Percentiles rank a stretch among this genome's conserved stretches.
Evolutionary conservation across 2,329 filamentous ascomycete species (phyloP).

Genomic region (Beauveria caledonica): DNA sequence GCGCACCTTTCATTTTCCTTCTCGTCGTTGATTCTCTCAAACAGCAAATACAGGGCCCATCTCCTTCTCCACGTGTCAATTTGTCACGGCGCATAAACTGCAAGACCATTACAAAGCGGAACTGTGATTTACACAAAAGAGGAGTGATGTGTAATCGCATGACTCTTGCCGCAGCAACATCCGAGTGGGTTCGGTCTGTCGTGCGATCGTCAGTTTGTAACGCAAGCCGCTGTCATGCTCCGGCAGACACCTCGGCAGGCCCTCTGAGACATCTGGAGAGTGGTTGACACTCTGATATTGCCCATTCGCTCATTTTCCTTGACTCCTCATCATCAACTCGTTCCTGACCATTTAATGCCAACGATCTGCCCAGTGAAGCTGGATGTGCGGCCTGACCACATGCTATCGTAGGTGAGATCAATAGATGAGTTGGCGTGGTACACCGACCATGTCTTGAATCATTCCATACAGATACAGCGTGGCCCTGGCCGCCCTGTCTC

Average conservation of each 20-base stretch:
- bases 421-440: too few relatives aligned
- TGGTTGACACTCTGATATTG: neutral
- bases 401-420: too few relatives aligned
- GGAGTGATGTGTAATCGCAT: neutral
- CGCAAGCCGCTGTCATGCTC: neutral
- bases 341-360: neutral
- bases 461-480: neutral
- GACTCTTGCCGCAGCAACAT: neutral
- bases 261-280: neutral
- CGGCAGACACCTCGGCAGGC: too few relatives aligned
- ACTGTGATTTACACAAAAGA: neutral
- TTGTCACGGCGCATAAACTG: too few relatives aligned
- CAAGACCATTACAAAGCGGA: too few relatives aligned
- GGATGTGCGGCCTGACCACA: too few relatives aligned
- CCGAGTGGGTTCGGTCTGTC: neutral
- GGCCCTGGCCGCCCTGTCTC: neutral
- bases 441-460: neutral
- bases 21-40: neutral
- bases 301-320: neutral
- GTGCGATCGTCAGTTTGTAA: neutral
- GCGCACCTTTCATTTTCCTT: neutral
- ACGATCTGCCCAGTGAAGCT: neutral
- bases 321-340: too few relatives aligned
- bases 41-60: too few relatives aligned
- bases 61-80: too few relatives aligned